Evolutionary conservation across 176 grass and related monocot species (phyloP), one percentile per base, ranked within the genome.

Genomic region (Hyparrhenia diplandra): DNA sequence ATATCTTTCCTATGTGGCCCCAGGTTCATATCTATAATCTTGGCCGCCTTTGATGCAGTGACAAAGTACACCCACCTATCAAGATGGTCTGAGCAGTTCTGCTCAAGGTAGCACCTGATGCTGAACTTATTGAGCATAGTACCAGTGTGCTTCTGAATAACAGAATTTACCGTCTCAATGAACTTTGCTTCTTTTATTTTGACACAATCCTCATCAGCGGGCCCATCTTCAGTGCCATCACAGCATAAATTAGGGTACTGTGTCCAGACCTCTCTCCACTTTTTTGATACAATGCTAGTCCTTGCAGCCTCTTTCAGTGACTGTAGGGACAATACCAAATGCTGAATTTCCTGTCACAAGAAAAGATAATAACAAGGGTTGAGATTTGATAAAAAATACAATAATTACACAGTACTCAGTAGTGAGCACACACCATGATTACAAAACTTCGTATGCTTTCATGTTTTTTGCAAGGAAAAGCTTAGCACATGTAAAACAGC

Each of bases 101-200:
- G 17, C 11, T 10, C 4, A 13, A 82, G 20, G 12, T 21, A 1
- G 5, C 27, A 73, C 4, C 27, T 73, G 80, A 73, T 20, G 4
- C 80, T 73, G 69, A 82, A 82, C 39, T 82, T 63, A 73, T 82
- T 49, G 57, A 82, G 20, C 20, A 20, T 57, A 36, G 34, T 11
- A 63, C 80, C 80, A 11, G 29, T 73, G 58, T 64, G 80, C 57
- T 51, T 41, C 6, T 73, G 55, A 25, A 82, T 28, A 64, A 64
- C 25, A 82, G 28, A 73, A 73, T 64, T 64, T 13, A 49, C 40
- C 0, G 29, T 82, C 40, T 63, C 57, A 64, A 82, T 49, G 57
- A 82, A 82, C 54, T 61, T 72, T 62, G 67, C 52, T 43, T 17
- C 60, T 71, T 81, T 27, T 71, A 81, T 62, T 81, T 81, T 71